Conservation (phyloP, 352 stramenopile species). For the Phytophthora constricta region DNA sequence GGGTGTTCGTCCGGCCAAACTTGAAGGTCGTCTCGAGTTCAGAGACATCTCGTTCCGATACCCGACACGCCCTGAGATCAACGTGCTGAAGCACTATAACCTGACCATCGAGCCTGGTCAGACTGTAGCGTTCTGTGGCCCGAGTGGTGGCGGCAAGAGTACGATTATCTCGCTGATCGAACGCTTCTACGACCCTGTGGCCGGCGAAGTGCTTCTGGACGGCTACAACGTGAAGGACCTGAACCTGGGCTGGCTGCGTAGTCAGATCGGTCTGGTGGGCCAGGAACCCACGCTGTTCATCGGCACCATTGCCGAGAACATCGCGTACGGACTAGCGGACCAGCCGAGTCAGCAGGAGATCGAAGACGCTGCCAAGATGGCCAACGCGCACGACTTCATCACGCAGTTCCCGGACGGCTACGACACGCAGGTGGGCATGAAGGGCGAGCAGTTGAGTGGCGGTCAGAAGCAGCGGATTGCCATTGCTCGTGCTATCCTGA, state of each 20-base stretch:
- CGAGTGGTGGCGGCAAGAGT: constrained; percentile 58
- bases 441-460: constrained; percentile 81
- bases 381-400: constrained; percentile 95
- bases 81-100: constrained; percentile 86
- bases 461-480: constrained; percentile 86
- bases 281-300: constrained; percentile 70
- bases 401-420: constrained; percentile 89
- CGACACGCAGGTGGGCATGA: constrained; percentile 94
- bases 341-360: constrained; percentile 73
- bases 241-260: constrained; percentile 65
- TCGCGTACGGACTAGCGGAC: constrained; percentile 48
- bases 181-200: constrained; percentile 70
- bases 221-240: constrained; percentile 74
- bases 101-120: constrained; percentile 78
- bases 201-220: constrained; percentile 73
- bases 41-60: constrained; percentile 80
- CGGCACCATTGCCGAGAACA: constrained; percentile 70
- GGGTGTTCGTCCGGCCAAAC: constrained; percentile 15
- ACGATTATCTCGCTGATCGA: constrained; percentile 58
- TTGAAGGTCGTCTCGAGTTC: constrained; percentile 61
- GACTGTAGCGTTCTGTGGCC: constrained; percentile 66
- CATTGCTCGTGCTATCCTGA: constrained; percentile 92
- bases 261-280: constrained; percentile 67
- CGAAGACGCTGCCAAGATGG: constrained; percentile 84
- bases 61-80: constrained; percentile 61